Percentiles rank a stretch among this genome's conserved stretches.
Conservation (phyloP, 148 eudicot species). For the Tetragonia tetragonoides region DNA sequence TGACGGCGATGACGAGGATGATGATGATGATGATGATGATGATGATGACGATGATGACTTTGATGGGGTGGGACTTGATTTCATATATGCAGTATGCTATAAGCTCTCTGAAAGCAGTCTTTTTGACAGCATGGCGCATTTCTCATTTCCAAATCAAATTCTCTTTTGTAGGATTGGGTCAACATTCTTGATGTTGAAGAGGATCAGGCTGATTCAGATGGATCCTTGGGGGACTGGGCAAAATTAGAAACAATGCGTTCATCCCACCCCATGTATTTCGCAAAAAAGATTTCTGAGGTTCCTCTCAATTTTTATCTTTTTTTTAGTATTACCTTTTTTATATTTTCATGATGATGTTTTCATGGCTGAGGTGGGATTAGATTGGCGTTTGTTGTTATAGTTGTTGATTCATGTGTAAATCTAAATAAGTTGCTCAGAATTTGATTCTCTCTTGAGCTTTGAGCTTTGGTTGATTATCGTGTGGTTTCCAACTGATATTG, state of each 20-base stretch:
- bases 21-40: slow-evolving; percentile 48
- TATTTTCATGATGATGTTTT: neutral
- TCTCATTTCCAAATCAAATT: slow-evolving; percentile 11
- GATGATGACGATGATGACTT: slow-evolving; percentile 47
- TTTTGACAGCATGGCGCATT: slow-evolving; percentile 3
- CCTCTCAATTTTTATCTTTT: neutral
- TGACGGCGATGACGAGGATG: slow-evolving; percentile 48
- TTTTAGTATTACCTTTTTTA: neutral
- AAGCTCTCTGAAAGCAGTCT: neutral
- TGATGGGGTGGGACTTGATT: slow-evolving; percentile 41
- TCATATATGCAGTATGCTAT: slow-evolving; percentile 6
- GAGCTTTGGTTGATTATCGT: neutral
- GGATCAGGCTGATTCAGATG: slow-evolving; percentile 64
- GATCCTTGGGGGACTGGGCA: slow-evolving; percentile 92
- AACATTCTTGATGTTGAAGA: slow-evolving; percentile 71
- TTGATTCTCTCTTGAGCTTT: slow-evolving; percentile 7
- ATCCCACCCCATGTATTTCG: slow-evolving; percentile 96
- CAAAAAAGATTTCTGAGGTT: slow-evolving; percentile 77
- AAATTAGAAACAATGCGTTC: slow-evolving; percentile 91
- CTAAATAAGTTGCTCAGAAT: neutral
- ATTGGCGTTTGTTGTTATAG: neutral
- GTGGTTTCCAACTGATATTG: neutral
- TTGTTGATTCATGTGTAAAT: neutral
- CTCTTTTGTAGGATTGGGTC: slow-evolving; percentile 73
- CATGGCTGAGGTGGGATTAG: neutral